Percentiles rank a stretch among this genome's conserved stretches.
Evolutionary conservation across 2,329 filamentous ascomycete species (phyloP).

Genomic region (Paecilomyces dactylethromorphus): DNA sequence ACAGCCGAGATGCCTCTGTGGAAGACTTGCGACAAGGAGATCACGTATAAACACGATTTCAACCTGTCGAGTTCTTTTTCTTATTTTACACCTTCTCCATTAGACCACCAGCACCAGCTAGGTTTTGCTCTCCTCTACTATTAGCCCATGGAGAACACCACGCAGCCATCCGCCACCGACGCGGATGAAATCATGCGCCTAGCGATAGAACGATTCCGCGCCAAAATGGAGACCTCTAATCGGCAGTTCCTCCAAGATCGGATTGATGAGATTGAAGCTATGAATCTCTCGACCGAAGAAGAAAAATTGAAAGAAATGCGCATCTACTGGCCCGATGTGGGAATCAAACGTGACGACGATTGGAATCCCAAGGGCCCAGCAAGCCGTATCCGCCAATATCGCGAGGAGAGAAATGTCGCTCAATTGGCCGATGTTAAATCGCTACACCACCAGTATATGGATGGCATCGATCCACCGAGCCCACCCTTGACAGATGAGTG

Average conservation of each 20-base stretch:
- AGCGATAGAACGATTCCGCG: constrained; percentile 3
- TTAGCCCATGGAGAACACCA: not conserved
- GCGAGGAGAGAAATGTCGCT: not conserved
- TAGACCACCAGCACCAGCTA: too few species aligned
- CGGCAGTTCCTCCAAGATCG: constrained; percentile 5
- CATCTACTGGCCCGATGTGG: not conserved
- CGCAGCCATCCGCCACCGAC: not conserved
- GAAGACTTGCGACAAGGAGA: too few species aligned
- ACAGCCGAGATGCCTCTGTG: too few species aligned
- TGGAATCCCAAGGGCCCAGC: not conserved
- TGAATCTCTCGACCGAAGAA: not conserved
- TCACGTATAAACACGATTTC: too few species aligned
- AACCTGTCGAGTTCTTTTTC: too few species aligned
- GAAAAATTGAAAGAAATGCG: not conserved
- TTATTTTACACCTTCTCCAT: too few species aligned
- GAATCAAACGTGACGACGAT: not conserved
- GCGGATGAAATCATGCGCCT: constrained; percentile 6
- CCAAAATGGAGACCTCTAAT: constrained; percentile 3
- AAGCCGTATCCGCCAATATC: not conserved
- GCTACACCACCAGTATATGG: not conserved
- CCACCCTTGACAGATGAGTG: not conserved
- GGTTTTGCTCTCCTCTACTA: not conserved
- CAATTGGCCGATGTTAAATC: not conserved
- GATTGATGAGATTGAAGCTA: constrained; percentile 1
- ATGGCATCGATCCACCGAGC: constrained; percentile 2